A percentile compares a stretch with the other conserved stretches of the same genome.
These are phyloP conservation scores for Suhomyces kunorum DNA, from an alignment of 1,139 yeast species.

Conservation along the genomic window DNA sequence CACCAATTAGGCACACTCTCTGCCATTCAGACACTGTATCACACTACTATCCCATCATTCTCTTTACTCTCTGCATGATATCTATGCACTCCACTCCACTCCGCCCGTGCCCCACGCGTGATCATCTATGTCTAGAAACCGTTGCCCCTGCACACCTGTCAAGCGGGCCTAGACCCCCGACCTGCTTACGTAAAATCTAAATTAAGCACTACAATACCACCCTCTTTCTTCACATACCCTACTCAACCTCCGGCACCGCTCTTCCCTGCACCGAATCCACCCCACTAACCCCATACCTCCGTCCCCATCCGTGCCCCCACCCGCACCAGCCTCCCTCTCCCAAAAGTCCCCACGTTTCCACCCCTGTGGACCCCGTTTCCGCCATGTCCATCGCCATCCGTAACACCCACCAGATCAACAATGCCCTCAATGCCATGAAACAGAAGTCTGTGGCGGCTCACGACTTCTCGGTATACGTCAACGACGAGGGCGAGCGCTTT, in stretches of 20 bases:
- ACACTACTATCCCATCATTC: too few relatives aligned
- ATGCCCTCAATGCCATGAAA: constrained; percentile 74
- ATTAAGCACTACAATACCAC: not conserved
- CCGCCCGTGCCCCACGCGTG: not conserved
- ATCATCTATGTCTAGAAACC: not conserved
- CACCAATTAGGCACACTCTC: too few relatives aligned
- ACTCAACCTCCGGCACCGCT: too few relatives aligned
- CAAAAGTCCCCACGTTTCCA: not conserved
- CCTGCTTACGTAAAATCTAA: not conserved
- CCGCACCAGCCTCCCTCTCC: not conserved
- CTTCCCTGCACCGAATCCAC: not conserved
- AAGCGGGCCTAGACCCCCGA: constrained; percentile 1
- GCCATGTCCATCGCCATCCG: constrained; percentile 22
- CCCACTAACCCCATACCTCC: not conserved
- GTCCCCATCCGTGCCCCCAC: not conserved
- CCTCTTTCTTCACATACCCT: not conserved
- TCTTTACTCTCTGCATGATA: too few relatives aligned
- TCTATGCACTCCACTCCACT: too few relatives aligned
- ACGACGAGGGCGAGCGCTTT: constrained; percentile 68
- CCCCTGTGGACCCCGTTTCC: not conserved
- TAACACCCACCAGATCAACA: constrained; percentile 63
- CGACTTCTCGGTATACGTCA: constrained; percentile 58
- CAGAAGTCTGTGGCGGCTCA: constrained; percentile 39
- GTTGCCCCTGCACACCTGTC: constrained; percentile 1
- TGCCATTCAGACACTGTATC: too few relatives aligned